These are phyloP conservation scores for Globisporangium nodosum DNA, from an alignment of 352 stramenopile species.

Conservation along the genomic window DNA sequence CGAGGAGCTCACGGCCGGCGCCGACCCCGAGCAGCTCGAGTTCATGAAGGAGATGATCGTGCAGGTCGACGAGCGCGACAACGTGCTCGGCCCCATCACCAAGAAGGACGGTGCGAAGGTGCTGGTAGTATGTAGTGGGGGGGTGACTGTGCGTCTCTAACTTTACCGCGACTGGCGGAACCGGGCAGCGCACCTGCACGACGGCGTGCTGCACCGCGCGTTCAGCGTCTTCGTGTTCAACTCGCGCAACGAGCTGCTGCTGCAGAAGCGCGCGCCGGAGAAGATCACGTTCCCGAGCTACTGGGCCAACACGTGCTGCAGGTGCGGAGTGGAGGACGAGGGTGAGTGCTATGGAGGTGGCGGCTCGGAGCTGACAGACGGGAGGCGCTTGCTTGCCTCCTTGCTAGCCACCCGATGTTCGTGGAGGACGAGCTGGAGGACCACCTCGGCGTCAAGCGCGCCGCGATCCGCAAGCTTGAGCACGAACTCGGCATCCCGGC, in stretches of 20 bases:
- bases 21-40: conserved; percentile 75
- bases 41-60: conserved; percentile 91
- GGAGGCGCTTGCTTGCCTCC: conserved; percentile 1
- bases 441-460: conserved; percentile 83
- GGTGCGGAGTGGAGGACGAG: conserved; percentile 12
- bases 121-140: no score
- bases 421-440: conserved; percentile 86
- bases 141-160: no score
- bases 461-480: conserved; percentile 96
- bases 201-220: conserved; percentile 73
- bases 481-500: conserved; percentile 96
- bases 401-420: conserved; percentile 91
- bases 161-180: no score
- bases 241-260: conserved; percentile 77
- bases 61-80: conserved; percentile 81
- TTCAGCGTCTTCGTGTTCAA: conserved; percentile 89
- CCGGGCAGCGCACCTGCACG: conserved; percentile 56
- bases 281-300: conserved; percentile 99
- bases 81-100: conserved; percentile 71
- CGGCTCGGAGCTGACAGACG: not conserved
- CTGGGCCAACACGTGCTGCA: conserved; percentile 99
- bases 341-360: conserved; percentile 1
- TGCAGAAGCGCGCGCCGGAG: conserved; percentile 89
- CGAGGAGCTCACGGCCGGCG: conserved; percentile 56
- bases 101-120: conserved; percentile 72